Conservation (phyloP, 2,329 filamentous ascomycete species). For the Penicillium frequentans region DNA sequence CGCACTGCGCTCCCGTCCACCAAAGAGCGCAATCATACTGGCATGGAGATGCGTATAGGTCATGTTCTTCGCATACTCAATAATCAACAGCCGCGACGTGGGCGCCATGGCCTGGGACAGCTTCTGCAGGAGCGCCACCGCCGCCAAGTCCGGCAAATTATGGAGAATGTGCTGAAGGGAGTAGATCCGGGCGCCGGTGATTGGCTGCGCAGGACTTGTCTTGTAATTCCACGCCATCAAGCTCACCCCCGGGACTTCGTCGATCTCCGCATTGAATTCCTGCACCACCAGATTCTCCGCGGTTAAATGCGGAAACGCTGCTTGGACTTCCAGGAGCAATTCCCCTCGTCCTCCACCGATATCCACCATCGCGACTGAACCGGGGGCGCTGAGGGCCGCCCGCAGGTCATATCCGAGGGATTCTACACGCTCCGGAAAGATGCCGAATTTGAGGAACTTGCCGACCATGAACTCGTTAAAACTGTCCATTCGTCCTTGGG, state of each 20-base stretch:
- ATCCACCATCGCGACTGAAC: conserved; percentile 32
- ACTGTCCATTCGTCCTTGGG: conserved; percentile 38
- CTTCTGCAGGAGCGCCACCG: conserved; percentile 37
- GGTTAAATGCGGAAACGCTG: conserved; percentile 30
- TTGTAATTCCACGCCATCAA: conserved; percentile 40
- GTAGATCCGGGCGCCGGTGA: conserved; percentile 35
- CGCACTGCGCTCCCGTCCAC: conserved; percentile 34
- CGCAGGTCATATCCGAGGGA: conserved; percentile 35
- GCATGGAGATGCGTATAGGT: conserved; percentile 38
- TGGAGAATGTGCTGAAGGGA: conserved; percentile 39
- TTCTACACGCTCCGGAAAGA: conserved; percentile 31
- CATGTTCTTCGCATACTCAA: conserved; percentile 38
- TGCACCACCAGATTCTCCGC: conserved; percentile 34
- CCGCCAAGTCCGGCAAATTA: conserved; percentile 39
- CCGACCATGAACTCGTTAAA: conserved; percentile 43
- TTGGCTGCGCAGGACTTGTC: conserved; percentile 31
- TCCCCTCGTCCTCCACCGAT: conserved; percentile 41
- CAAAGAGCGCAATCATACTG: conserved; percentile 39
- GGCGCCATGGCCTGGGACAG: conserved; percentile 35
- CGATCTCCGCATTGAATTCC: conserved; percentile 37
- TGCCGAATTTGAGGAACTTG: conserved; percentile 37
- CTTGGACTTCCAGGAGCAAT: conserved; percentile 37
- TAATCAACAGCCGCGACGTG: conserved; percentile 35
- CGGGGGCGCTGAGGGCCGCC: conserved; percentile 18
- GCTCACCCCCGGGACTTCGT: conserved; percentile 25